Evolutionary conservation across 2,329 filamentous ascomycete species (phyloP), one percentile per base, ranked within the genome.

Genomic region (Spiromastix sp.): DNA sequence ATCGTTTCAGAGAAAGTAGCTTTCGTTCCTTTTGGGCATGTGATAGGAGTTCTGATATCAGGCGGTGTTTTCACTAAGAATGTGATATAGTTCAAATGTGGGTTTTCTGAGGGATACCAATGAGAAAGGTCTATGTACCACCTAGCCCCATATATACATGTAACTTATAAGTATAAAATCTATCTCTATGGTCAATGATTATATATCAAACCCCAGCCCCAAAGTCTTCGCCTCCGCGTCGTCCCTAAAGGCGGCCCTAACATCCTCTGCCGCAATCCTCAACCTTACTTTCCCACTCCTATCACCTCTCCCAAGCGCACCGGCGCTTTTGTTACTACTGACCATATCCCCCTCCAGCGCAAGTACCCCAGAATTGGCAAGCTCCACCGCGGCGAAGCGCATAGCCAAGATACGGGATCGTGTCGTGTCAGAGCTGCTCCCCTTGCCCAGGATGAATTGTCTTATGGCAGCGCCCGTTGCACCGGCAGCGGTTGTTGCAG

Each of bases 221-320:
- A 94, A 66, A 25, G 81, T 79, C 58, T 79, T 86, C 37, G 93
- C 79, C 53, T 95, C 85, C 5, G 74, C 75, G 62, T 98, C 91
- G 45, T 94, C 87, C 40, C 81, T 77, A 47, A 96, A 77, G 19
- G 89, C 91, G 54, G 85, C 73, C 54, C 81, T 81, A 18, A 98
- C 77, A 60, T 98, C 89, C 51, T 96, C 89, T 41, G 94, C 85
- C 9, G 84, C 82, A 46, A 96, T 79, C 15, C 84, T 78, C 38
- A 98, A 67, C 38, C 89, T 72, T 26, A 98, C 74, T 57, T 93
- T 87, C 38, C 85, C 89, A 15, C 85, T 85, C 28, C 91, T 71
- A 54, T 96, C 89, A 0, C 86, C 81, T 45, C 78, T 78, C 40
- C 67, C 61, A 12, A 79, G 74, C 3, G 74, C 74, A 55, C 35